Conservation (phyloP, 768 basidiomycete species). For the Xerocomellus intermedius region DNA sequence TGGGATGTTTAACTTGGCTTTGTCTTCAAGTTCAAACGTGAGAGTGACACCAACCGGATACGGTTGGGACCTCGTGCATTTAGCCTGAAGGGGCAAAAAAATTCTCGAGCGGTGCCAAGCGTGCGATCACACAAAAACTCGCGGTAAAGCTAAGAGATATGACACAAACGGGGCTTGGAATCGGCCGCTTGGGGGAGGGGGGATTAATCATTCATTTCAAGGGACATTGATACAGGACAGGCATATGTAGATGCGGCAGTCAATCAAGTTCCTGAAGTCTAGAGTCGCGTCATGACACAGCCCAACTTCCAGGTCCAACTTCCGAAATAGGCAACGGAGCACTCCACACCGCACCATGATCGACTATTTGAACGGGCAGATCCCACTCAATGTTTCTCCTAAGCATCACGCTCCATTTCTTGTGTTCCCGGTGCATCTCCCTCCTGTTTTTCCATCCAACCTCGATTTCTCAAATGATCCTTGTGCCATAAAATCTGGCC, state of each 20-base stretch:
- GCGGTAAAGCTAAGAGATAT: background rate
- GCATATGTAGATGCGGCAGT: background rate
- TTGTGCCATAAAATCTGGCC: constrained; percentile 4
- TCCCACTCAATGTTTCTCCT: constrained; percentile 11
- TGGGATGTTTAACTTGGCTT: background rate
- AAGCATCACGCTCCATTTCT: constrained; percentile 5
- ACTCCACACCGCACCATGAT: constrained; percentile 21
- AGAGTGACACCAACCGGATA: background rate
- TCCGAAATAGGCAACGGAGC: constrained; percentile 26
- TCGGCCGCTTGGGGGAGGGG: background rate
- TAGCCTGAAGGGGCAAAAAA: background rate
- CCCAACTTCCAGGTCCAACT: constrained; percentile 14
- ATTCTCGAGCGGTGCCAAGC: background rate
- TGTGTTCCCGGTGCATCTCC: background rate
- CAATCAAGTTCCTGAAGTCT: constrained; percentile 11
- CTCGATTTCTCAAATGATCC: background rate
- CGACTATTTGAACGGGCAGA: constrained; percentile 28
- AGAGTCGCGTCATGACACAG: constrained; percentile 17
- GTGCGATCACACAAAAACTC: background rate
- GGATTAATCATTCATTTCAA: background rate
- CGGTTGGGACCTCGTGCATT: background rate
- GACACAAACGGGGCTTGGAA: background rate
- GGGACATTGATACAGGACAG: background rate
- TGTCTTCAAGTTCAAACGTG: background rate
- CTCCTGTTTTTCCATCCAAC: background rate